A percentile compares a stretch with the other conserved stretches of the same genome.
phyloP scores from a whole-genome alignment of 805 yeast genomes.

The Jamesozyma spencerorum region DNA sequence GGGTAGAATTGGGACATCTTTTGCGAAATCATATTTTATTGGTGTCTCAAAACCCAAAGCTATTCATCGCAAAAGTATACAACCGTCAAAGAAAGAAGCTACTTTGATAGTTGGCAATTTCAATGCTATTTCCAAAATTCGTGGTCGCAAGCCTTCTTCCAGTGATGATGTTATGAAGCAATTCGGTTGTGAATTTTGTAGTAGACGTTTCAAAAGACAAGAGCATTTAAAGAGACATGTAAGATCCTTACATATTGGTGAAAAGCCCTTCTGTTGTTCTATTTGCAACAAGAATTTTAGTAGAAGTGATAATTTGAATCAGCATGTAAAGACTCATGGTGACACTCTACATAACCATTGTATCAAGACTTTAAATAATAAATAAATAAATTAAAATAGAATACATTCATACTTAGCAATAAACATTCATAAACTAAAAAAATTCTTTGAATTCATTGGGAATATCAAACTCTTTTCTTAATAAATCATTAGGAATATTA shows the following conservation, averaged over 20 bases:
- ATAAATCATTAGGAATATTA: constrained; percentile 23
- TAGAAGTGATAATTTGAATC: constrained; percentile 55
- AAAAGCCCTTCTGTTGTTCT: constrained; percentile 57
- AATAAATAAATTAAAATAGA: not conserved
- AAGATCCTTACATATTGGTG: constrained; percentile 61
- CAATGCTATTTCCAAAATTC: constrained; percentile 27
- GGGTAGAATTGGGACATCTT: not conserved
- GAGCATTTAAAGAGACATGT: constrained; percentile 70
- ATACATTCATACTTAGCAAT: not conserved
- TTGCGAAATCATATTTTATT: not conserved
- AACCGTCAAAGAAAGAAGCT: not conserved
- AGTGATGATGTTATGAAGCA: constrained; percentile 50
- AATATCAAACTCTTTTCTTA: constrained; percentile 34
- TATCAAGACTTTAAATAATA: not conserved
- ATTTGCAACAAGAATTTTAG: constrained; percentile 56
- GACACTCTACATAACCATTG: not conserved
- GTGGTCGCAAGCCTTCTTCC: constrained; percentile 59
- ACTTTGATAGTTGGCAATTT: constrained; percentile 1
- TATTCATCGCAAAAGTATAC: not conserved
- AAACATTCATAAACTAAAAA: constrained; percentile 8
- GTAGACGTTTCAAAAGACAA: constrained; percentile 59
- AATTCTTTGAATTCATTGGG: constrained; percentile 33
- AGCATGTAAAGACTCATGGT: constrained; percentile 53
- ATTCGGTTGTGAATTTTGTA: constrained; percentile 54
- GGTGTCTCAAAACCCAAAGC: too few relatives aligned